Base-by-base conservation (phyloP, 2,329 filamentous ascomycete species). In the Calcarisporium arbuscula region DNA sequence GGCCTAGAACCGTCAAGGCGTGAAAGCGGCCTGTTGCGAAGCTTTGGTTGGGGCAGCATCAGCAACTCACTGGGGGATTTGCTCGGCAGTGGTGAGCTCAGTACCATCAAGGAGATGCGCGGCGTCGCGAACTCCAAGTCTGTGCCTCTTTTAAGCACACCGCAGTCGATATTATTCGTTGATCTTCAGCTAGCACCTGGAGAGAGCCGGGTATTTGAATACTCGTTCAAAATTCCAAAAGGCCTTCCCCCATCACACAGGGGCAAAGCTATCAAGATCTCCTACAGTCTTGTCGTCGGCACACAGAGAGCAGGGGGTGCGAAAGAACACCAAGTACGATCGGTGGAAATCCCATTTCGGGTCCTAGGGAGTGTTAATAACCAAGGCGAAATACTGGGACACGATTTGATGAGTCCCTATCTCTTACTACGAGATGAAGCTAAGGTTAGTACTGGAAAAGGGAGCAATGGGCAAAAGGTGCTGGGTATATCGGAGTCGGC, bases 51-150 rank as follows among this genome's bases (percentile, higher is more conserved):
- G 86, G 81, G 85, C 29, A 85, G 78, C 42, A 77, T 96, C 51
- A 85, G 87, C 42, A 92, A 82, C 54, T 95, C 89, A 2, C 68
- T 98, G 7, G 87, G 85, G 34, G 89, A 92, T 35, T 64, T 98
- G 5, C 68, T 96, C n/a, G 87, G 88, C 7, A 78, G 82, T 30
- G 81, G 82, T 34, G 89, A 95, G 51, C 77, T 94, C 46, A 94
- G 90, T 61, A 94, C 84, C 39, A 89, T 98, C 54, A 88, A 89
- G 51, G 89, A 96, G 54, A 95, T 96, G 86, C 82, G 89, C 45
- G 85, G 85, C 4, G 82, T 84, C 32, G 84, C 83, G 18, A 92
- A 83, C 55, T 84, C 87, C 20, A 89, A 87, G 54, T 83, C 85
- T 4, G 82, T 98, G 28, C 92, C 92, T 1, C 67, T 98, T 30